A percentile compares a stretch with the other conserved stretches of the same genome.
These are phyloP conservation scores for Chlorophyllum brunneum DNA, from an alignment of 768 basidiomycete genomes.

Conservation along the genomic window DNA sequence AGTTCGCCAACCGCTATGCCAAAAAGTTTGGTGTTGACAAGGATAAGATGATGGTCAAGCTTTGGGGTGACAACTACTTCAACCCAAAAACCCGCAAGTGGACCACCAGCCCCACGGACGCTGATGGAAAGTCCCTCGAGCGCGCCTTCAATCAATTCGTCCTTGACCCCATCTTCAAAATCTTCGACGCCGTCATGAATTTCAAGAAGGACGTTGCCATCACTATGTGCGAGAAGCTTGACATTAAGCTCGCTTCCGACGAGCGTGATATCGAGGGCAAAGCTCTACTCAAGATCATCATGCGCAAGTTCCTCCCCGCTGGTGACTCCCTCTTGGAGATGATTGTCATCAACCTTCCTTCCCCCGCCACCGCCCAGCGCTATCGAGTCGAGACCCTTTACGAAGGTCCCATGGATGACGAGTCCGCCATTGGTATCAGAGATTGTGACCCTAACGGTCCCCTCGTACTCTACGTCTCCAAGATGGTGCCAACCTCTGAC, in stretches of 20 bases:
- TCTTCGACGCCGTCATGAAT: conserved; percentile 99
- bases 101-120: conserved; percentile 72
- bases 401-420: conserved; percentile 99
- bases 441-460: conserved; percentile 97
- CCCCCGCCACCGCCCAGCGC: conserved; percentile 93
- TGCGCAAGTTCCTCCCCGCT: conserved; percentile 99
- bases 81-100: conserved; percentile 97
- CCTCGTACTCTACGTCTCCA: conserved; percentile 96
- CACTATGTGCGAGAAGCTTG: conserved; percentile 93
- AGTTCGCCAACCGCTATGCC: conserved; percentile 90
- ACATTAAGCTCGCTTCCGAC: conserved; percentile 80
- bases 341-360: conserved; percentile 99
- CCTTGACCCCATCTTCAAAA: conserved; percentile 97
- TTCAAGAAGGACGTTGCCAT: conserved; percentile 90
- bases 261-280: conserved; percentile 96
- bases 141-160: conserved; percentile 99
- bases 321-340: conserved; percentile 99
- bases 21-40: conserved; percentile 99
- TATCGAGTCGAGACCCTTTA: conserved; percentile 99
- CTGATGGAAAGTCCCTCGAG: conserved; percentile 89
- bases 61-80: conserved; percentile 99
- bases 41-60: conserved; percentile 95
- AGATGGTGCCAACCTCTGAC: conserved; percentile 99
- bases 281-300: conserved; percentile 91
- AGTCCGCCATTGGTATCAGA: conserved; percentile 96